Conservation (phyloP, 345 rosid genomes). For the Arabidopsis suecica region DNA sequence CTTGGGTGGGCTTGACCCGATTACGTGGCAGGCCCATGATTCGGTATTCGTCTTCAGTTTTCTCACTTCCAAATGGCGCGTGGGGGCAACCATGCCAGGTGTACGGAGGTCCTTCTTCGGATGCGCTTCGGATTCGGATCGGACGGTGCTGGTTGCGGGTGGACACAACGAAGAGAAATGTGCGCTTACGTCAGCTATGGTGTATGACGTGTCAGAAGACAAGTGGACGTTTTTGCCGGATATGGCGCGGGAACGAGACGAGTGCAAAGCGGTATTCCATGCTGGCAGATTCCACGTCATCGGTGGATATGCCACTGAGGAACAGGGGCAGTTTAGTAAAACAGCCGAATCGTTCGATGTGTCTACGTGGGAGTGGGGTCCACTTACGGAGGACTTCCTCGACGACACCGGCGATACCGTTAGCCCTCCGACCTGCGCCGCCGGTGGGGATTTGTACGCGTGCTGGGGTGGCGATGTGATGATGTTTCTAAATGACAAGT, state of each 20-base stretch:
- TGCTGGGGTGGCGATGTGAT: constrained; percentile 54
- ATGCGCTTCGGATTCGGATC: constrained; percentile 62
- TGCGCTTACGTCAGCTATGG: constrained; percentile 65
- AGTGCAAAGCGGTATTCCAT: constrained; percentile 68
- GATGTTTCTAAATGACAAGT: constrained; percentile 32
- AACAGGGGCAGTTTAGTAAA: constrained; percentile 69
- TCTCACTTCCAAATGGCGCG: constrained; percentile 62
- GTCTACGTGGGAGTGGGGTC: constrained; percentile 56
- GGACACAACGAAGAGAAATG: constrained; percentile 76
- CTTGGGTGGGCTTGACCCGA: constrained; percentile 80
- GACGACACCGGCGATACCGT: constrained; percentile 20
- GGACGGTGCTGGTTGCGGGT: constrained; percentile 71
- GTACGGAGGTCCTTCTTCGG: constrained; percentile 64
- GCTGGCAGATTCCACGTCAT: constrained; percentile 71
- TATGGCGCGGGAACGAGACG: constrained; percentile 79
- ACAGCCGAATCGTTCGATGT: constrained; percentile 57
- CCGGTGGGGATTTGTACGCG: constrained; percentile 46
- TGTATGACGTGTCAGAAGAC: constrained; percentile 65
- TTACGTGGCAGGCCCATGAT: constrained; percentile 58
- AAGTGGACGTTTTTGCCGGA: constrained; percentile 66
- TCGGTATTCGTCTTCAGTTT: constrained; percentile 64
- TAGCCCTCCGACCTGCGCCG: constrained; percentile 50
- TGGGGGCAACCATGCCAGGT: constrained; percentile 74
- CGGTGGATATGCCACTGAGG: constrained; percentile 76
- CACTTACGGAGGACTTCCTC: constrained; percentile 44